phyloP scores from a whole-genome alignment of 1,284 basidiomycete genomes.

The Cutaneotrichosporon sp. region DNA sequence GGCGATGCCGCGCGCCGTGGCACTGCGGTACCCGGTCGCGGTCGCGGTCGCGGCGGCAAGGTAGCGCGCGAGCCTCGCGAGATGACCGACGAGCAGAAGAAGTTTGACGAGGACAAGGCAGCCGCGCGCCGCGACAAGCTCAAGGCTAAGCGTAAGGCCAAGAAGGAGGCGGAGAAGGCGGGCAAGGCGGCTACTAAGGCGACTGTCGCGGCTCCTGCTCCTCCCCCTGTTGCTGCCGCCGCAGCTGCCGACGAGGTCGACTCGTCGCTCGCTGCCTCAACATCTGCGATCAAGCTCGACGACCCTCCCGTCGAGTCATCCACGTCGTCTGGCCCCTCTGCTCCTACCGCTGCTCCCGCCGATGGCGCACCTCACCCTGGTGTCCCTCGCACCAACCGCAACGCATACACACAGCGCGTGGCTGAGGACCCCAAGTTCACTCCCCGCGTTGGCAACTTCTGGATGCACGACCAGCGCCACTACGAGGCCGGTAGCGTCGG shows the following conservation, averaged over 20 bases:
- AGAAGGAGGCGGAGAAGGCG: slow-evolving; percentile 28
- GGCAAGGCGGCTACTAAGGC: slow-evolving; percentile 10
- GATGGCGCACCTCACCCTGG: slow-evolving; percentile 15
- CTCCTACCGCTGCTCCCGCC: slow-evolving; percentile 4
- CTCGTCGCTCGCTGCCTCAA: slow-evolving; percentile 28
- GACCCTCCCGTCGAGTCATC: slow-evolving; percentile 12
- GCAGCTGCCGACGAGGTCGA: slow-evolving; percentile 8
- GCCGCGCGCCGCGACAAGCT: slow-evolving; percentile 35
- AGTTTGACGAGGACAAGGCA: slow-evolving; percentile 31
- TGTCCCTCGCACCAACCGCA: slow-evolving; percentile 63
- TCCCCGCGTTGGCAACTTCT: slow-evolving; percentile 82
- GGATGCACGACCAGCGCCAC: slow-evolving; percentile 81
- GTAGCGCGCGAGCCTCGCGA: slow-evolving; percentile 27
- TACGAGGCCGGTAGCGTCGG: slow-evolving; percentile 56
- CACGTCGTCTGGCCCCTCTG: neutral
- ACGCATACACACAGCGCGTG: slow-evolving; percentile 29
- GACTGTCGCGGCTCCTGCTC: neutral
- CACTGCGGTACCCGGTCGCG: slow-evolving; percentile 4
- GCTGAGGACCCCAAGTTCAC: slow-evolving; percentile 72
- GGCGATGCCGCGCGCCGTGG: slow-evolving; percentile 17
- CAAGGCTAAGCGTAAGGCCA: slow-evolving; percentile 39
- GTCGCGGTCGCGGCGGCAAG: slow-evolving; percentile 19
- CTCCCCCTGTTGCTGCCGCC: neutral
- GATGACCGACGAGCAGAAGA: slow-evolving; percentile 36
- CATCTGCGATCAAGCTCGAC: slow-evolving; percentile 31